Base-by-base conservation (phyloP, 345 rosid species). In the Capsella bursapastoris region DNA sequence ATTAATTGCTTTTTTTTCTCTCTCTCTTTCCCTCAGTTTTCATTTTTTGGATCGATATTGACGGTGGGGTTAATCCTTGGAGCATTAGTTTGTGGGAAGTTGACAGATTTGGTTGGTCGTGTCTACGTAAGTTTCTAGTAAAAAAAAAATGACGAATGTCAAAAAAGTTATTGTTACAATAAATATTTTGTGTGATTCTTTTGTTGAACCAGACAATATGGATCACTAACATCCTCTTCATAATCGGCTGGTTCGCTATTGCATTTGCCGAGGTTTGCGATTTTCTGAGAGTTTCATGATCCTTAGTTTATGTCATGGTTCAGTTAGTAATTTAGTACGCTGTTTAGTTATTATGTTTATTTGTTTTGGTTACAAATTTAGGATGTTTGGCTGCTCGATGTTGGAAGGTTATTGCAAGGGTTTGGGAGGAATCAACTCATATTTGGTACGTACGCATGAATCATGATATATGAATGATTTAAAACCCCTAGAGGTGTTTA, bases 381-480 rank as follows among this genome's bases (percentile, higher is more conserved):
- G 93, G 87, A 60, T 73, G 75, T 83, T 51, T 84, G 82, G 88
- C 80, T 73, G 83, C 89, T 90, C 9, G 84, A 90, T 57, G 15
- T 86, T 5, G 98, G 97, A 72, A 82, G 97, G 74, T 62, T 91
- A 18, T 66, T 82, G 52, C 82, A 86, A 16, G 97, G 98, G 69
- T 72, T 77, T 63, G 18, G 66, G 90, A 65, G 98, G 96, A 45
- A 76, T 90, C 1, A 79, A 87, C 68, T 78, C 88, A 32, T 93
- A 86, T 76, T 92, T 86, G 92, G 97, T 34, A 22, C 25, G 25
- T 22, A 22, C 25, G 2, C 25, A 22, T 22, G 25, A 22, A 22
- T 22, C 25, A 22, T 22, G 25, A 22, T 22, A 22, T 22, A 34
- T 6, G 37, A 34, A 34, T 34, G 37, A 34, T 1, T 34, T 34